Evolutionary conservation across 345 rosid genomes (phyloP).

Genomic region (Eucalyptus curtisii): DNA sequence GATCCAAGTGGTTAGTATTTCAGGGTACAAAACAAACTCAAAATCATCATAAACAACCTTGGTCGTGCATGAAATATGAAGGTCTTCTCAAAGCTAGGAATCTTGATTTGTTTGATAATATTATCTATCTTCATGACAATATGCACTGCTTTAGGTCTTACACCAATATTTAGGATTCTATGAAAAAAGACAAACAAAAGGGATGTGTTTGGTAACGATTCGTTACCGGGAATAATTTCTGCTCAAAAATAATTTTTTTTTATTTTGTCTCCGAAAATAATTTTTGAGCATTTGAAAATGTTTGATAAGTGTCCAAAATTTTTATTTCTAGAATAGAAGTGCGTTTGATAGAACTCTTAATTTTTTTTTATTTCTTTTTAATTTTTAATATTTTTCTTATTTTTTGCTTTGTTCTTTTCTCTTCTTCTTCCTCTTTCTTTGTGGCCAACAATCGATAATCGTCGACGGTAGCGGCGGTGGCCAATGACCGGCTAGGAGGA

Average conservation of each 20-base stretch:
- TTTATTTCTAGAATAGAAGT: too few species aligned
- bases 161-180: background rate
- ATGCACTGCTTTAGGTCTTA: background rate
- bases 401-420: too few species aligned
- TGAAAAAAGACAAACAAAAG: background rate
- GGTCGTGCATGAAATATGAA: background rate
- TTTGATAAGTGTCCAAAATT: too few species aligned
- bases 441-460: rapidly evolving
- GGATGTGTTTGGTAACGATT: background rate
- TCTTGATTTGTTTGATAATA: background rate
- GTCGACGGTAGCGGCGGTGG: rapidly evolving
- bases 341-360: too few species aligned
- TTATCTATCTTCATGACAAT: background rate
- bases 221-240: too few species aligned
- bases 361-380: too few species aligned
- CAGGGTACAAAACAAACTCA: background rate
- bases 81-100: background rate
- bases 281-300: too few species aligned
- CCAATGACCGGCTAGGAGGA: too few species aligned
- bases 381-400: too few species aligned
- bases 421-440: too few species aligned
- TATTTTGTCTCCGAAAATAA: too few species aligned
- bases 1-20: background rate
- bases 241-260: rapidly evolving
- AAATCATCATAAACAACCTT: background rate